Evolutionary conservation across 1,284 basidiomycete species (phyloP).

Genomic region (Malassezia sp.): DNA sequence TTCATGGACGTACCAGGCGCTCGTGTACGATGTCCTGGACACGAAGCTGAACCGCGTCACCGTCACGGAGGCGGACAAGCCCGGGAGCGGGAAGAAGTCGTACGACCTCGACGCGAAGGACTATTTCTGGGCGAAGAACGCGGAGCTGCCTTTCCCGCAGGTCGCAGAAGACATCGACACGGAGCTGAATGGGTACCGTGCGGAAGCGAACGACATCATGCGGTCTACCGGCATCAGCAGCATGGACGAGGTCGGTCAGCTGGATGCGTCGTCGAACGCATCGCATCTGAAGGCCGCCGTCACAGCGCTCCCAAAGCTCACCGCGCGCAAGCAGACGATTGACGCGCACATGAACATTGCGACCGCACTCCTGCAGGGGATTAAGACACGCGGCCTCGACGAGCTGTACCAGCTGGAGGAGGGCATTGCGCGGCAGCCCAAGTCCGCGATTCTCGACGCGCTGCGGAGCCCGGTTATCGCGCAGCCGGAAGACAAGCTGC

Average conservation of each 20-base stretch:
- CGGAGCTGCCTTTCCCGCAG: constrained; percentile 89
- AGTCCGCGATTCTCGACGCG: constrained; percentile 62
- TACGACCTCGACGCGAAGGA: constrained; percentile 97
- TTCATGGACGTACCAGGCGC: constrained; percentile 98
- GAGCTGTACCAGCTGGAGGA: constrained; percentile 96
- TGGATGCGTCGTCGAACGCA: constrained; percentile 78
- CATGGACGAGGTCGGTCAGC: constrained; percentile 66
- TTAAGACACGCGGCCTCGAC: constrained; percentile 87
- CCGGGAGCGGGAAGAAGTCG: constrained; percentile 24
- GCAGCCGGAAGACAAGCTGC: constrained; percentile 63
- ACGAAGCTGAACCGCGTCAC: constrained; percentile 93
- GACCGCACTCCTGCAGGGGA: constrained; percentile 83
- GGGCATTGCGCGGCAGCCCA: constrained; percentile 57
- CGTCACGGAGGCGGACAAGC: constrained; percentile 49
- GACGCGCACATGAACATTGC: constrained; percentile 99
- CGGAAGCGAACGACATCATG: constrained; percentile 92
- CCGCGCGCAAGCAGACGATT: constrained; percentile 85
- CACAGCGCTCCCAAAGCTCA: constrained; percentile 92
- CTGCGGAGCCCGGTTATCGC: constrained; percentile 50
- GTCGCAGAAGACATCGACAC: constrained; percentile 94
- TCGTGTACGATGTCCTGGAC: constrained; percentile 92
- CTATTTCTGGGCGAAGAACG: constrained; percentile 98
- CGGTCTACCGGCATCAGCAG: constrained; percentile 90
- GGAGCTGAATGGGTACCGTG: constrained; percentile 84
- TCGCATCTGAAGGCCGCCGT: constrained; percentile 93